Percentiles rank a stretch among this genome's conserved stretches.
Evolutionary conservation across 2,329 filamentous ascomycete genomes (phyloP).

Genomic region (Pezicula rhizophila): DNA sequence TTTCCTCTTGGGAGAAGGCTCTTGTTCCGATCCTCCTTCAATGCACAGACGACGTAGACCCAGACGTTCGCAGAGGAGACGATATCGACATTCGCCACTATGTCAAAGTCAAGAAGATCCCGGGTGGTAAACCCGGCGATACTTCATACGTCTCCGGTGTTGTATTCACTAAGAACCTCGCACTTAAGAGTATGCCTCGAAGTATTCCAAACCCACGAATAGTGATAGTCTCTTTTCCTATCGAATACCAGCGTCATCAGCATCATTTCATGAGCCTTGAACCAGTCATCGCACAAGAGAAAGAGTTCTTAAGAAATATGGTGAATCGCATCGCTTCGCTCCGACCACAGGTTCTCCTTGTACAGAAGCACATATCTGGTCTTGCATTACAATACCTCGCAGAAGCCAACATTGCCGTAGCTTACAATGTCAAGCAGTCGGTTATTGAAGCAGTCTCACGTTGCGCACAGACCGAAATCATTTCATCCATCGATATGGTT

Average conservation of each 20-base stretch:
- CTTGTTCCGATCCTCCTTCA: constrained; percentile 84
- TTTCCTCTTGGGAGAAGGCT: constrained; percentile 79
- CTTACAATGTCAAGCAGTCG: constrained; percentile 93
- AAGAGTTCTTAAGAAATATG: constrained; percentile 85
- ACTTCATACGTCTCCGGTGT: constrained; percentile 96
- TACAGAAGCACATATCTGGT: constrained; percentile 87
- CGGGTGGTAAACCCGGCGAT: constrained; percentile 81
- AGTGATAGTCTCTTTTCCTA: constrained; percentile 86
- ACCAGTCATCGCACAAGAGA: constrained; percentile 92
- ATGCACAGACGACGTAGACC: constrained; percentile 90
- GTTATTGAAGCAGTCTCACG: constrained; percentile 92
- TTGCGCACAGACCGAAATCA: constrained; percentile 85
- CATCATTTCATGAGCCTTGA: constrained; percentile 97
- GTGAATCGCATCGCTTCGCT: constrained; percentile 86
- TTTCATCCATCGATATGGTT: constrained; percentile 92
- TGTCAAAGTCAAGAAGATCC: constrained; percentile 94
- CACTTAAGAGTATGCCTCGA: constrained; percentile 91
- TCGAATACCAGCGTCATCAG: constrained; percentile 91
- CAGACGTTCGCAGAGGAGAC: constrained; percentile 83
- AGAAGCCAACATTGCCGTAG: constrained; percentile 84
- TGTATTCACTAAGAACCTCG: constrained; percentile 95
- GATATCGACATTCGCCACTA: constrained; percentile 97
- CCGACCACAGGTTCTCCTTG: constrained; percentile 79
- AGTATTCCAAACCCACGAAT: constrained; percentile 80
- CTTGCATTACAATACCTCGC: constrained; percentile 83